A percentile compares a stretch with the other conserved stretches of the same genome.
Evolutionary conservation across 139 green algal genomes (phyloP).

Genomic region (Diplosphaera chodatii): DNA sequence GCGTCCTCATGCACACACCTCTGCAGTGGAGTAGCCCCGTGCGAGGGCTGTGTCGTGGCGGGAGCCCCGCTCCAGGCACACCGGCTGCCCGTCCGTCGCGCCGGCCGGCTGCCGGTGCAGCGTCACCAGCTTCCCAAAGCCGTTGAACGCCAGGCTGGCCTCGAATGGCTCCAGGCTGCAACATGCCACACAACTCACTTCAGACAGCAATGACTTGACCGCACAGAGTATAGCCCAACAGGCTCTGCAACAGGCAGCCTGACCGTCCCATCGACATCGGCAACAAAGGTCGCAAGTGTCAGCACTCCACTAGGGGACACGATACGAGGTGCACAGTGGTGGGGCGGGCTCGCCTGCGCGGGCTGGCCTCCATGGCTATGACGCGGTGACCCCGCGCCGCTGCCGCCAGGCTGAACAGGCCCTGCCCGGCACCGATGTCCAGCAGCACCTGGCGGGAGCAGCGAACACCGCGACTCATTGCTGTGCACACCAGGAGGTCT

Average conservation of each 20-base stretch:
- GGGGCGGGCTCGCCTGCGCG: not conserved
- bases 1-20: not conserved
- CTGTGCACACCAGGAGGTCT: no score
- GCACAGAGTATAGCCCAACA: no score
- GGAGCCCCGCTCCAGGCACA: not conserved
- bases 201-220: no score
- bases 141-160: constrained; percentile 56
- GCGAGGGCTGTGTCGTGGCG: not conserved
- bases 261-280: no score
- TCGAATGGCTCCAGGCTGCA: constrained; percentile 45
- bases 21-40: constrained; percentile 14
- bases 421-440: constrained; percentile 72
- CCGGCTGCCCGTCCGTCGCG: not conserved
- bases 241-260: no score
- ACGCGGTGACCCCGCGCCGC: constrained; percentile 60
- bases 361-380: constrained; percentile 65
- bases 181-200: no score
- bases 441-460: constrained; percentile 55
- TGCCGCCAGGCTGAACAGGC: constrained; percentile 70
- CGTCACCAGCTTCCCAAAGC: constrained; percentile 51
- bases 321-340: not conserved
- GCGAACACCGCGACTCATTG: no score
- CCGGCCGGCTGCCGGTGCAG: constrained; percentile 8
- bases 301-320: no score
- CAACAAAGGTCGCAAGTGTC: no score